phyloP scores from a whole-genome alignment of 2,329 filamentous ascomycete species.

The Fonsecaea pedrosoi region DNA sequence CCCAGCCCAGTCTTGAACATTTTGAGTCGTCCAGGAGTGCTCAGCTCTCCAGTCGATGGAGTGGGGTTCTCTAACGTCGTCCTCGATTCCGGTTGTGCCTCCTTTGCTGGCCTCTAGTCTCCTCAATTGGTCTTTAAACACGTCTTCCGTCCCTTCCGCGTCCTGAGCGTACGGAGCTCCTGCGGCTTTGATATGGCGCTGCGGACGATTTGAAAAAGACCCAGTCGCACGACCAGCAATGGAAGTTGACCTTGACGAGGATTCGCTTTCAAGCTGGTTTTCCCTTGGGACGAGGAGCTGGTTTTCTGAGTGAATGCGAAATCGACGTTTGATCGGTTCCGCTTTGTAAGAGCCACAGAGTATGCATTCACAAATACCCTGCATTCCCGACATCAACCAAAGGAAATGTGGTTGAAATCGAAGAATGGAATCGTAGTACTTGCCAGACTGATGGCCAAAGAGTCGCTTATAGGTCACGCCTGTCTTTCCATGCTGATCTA shows the following conservation, averaged over 20 bases:
- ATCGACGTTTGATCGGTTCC: conserved; percentile 30
- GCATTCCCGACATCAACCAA: conserved; percentile 59
- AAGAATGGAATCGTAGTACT: conserved; percentile 60
- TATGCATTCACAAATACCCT: conserved; percentile 57
- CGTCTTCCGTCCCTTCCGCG: conserved; percentile 61
- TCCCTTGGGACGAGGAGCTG: neutral
- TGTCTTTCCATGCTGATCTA: conserved; percentile 48
- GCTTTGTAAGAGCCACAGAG: conserved; percentile 48
- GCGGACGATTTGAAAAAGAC: conserved; percentile 33
- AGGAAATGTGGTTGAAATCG: conserved; percentile 65
- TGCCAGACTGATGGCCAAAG: conserved; percentile 62
- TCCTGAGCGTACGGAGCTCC: conserved; percentile 45
- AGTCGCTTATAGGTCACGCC: conserved; percentile 60
- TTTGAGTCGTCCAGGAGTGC: conserved; percentile 32
- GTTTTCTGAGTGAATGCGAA: conserved; percentile 10
- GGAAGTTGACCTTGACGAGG: conserved; percentile 26
- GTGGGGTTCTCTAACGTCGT: conserved; percentile 55
- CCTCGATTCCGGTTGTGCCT: conserved; percentile 48
- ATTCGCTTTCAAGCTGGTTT: conserved; percentile 21
- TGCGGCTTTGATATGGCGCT: conserved; percentile 35
- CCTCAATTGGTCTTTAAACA: conserved; percentile 59
- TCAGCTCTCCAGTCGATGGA: conserved; percentile 66
- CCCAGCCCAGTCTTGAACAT: conserved; percentile 23
- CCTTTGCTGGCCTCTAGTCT: conserved; percentile 50
- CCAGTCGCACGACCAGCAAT: conserved; percentile 22